phyloP scores from a whole-genome alignment of 2,329 filamentous ascomycete species.

The Calonectria henricotiae region DNA sequence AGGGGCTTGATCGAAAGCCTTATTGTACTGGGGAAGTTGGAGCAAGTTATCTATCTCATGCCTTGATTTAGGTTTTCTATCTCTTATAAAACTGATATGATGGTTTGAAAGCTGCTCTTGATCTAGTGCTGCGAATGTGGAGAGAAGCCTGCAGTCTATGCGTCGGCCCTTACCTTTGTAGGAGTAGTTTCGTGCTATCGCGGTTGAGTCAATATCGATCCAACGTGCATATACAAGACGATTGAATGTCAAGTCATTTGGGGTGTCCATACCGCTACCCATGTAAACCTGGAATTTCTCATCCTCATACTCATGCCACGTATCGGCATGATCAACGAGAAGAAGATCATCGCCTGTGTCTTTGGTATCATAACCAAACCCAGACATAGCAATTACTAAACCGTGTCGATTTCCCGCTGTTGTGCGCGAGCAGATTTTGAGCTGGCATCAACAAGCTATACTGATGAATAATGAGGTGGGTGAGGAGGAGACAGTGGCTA shows the following conservation, averaged over 20 bases:
- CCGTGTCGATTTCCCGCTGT: neutral
- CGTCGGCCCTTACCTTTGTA: neutral
- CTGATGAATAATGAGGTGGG: neutral
- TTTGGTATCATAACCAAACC: neutral
- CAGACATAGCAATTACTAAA: neutral
- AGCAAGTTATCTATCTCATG: neutral
- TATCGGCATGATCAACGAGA: neutral
- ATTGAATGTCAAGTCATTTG: neutral
- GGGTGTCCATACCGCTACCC: constrained; percentile 6
- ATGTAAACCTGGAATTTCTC: neutral
- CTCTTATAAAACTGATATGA: neutral
- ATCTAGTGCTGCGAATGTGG: constrained; percentile 5
- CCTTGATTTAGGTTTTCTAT: neutral
- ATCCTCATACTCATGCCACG: constrained; percentile 5
- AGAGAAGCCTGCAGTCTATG: neutral
- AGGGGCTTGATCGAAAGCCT: no score
- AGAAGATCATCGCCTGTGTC: neutral
- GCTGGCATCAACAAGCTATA: neutral
- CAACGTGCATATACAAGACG: neutral
- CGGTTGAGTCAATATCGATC: neutral
- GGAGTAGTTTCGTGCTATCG: constrained; percentile 1
- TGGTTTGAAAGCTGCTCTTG: constrained; percentile 10
- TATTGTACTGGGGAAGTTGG: neutral
- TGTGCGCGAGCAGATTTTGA: neutral
- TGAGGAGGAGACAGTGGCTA: neutral